Conservation (phyloP, 2,329 filamentous ascomycete genomes). For the Calonectria leucothoes region DNA sequence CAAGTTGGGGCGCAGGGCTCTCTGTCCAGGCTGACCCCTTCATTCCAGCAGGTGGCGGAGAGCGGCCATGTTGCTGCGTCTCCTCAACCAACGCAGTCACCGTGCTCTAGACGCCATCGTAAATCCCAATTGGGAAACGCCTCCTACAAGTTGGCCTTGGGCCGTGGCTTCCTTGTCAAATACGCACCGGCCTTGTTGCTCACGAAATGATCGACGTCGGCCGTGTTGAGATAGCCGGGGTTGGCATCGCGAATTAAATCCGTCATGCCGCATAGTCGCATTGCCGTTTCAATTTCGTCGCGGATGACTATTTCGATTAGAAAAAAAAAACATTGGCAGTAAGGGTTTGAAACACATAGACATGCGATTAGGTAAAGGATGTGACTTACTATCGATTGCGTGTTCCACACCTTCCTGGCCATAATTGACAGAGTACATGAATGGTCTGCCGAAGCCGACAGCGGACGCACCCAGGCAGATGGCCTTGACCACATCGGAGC, state of each 20-base stretch:
- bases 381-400: constrained; percentile 60
- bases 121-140: background rate
- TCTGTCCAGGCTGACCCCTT: too few relatives aligned
- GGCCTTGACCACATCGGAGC: constrained; percentile 76
- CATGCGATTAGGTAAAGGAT: background rate
- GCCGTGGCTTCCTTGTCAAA: background rate
- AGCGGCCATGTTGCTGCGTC: background rate
- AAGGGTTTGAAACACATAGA: background rate
- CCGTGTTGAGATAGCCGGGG: background rate
- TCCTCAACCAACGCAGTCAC: background rate
- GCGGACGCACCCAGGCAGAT: constrained; percentile 73
- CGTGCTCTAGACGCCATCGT: background rate
- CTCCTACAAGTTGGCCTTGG: background rate
- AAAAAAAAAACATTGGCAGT: background rate
- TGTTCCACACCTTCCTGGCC: constrained; percentile 67
- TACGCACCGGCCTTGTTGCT: background rate
- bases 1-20: too few relatives aligned
- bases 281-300: constrained; percentile 74
- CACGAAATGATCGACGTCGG: constrained; percentile 5
- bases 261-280: constrained; percentile 59
- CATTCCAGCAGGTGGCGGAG: background rate
- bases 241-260: constrained; percentile 6
- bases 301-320: constrained; percentile 44
- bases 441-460: constrained; percentile 71
- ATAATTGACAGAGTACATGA: constrained; percentile 71